Base-by-base conservation (phyloP, 2,329 filamentous ascomycete genomes). In the Cadophora malorum region DNA sequence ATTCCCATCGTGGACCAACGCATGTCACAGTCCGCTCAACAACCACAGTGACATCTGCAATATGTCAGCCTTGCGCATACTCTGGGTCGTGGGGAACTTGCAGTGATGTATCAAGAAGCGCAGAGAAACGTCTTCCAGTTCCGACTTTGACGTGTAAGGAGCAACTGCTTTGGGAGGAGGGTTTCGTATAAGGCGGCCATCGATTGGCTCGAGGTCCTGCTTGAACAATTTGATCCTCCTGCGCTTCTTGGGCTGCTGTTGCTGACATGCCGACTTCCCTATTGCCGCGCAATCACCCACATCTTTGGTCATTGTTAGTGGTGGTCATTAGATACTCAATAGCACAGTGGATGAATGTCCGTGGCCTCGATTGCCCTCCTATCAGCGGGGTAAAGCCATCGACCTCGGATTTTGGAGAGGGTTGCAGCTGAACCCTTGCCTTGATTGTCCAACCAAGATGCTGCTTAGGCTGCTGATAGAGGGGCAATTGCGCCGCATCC, bases 51-150 rank as follows among this genome's bases (percentile, higher is more conserved):
- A 71, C 70, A 68, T 70, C 72, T 73, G 62, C 59, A 35, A 55
- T 56, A 55, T 65, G 67, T 73, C 60, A 73, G 69, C 67, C 55
- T 55, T 64, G 47, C 35, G 55, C 41, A 55, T 67, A 31, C 25
- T 9, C 23, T 16, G 16, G 28, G 10, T 56, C 19, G 41, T 25
- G 28, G 23, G 64, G 53, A 23, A 63, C 72, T 53, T 69, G 64
- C 72, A 74, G 66, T 74, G 68, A 55, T 72, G 64, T 16, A 72
- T 69, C 21, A 72, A 67, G 65, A 72, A 74, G 6, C 69, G 71
- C 19, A 74, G 63, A 21, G 70, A 60, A 4, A 59, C 50, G 31
- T 73, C 70, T 35, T 71, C 71, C 12, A 65, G 19, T 12, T 69
- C 68, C 6, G 67, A 62, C 23, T 45, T 64, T 6, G 71, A 62